phyloP scores from a whole-genome alignment of 768 basidiomycete species.

The Rhodotorula paludigena region DNA sequence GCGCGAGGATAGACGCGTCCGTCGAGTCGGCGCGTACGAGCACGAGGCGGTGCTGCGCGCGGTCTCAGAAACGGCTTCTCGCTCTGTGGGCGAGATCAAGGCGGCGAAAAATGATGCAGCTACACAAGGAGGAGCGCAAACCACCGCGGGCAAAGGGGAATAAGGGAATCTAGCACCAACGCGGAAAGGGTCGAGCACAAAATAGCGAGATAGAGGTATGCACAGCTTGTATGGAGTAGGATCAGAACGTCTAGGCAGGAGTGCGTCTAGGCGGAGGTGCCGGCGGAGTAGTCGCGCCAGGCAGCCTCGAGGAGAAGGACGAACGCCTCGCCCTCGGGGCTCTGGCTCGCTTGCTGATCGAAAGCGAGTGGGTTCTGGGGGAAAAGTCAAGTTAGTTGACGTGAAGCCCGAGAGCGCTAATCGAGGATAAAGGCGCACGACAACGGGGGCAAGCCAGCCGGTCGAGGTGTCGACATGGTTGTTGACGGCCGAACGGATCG shows the following conservation, averaged over 20 bases:
- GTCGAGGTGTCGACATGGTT: conserved; percentile 9
- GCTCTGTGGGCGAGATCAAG: too few species aligned
- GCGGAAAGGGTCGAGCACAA: too few species aligned
- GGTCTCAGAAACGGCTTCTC: too few species aligned
- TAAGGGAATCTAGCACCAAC: too few species aligned
- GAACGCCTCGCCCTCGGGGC: conserved; percentile 76
- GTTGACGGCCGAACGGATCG: conserved; percentile 47
- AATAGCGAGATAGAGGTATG: background rate
- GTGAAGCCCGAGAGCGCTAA: background rate
- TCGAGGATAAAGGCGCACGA: conserved; percentile 5
- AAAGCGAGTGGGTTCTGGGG: conserved; percentile 62
- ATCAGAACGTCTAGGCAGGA: too few species aligned
- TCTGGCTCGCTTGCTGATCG: conserved; percentile 53
- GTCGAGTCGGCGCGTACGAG: too few species aligned
- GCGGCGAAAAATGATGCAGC: too few species aligned
- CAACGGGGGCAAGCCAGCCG: conserved; percentile 32
- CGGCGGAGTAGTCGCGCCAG: conserved; percentile 62
- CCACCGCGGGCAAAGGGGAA: too few species aligned
- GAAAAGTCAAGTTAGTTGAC: conserved; percentile 44
- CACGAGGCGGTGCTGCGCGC: too few species aligned
- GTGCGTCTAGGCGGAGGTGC: too few species aligned
- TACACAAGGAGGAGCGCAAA: too few species aligned
- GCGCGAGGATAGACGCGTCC: too few species aligned
- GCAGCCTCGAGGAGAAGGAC: conserved; percentile 68
- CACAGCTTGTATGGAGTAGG: background rate